Conservation (phyloP, 176 grass and related monocot genomes). For the Rhynchospora breviuscula region DNA sequence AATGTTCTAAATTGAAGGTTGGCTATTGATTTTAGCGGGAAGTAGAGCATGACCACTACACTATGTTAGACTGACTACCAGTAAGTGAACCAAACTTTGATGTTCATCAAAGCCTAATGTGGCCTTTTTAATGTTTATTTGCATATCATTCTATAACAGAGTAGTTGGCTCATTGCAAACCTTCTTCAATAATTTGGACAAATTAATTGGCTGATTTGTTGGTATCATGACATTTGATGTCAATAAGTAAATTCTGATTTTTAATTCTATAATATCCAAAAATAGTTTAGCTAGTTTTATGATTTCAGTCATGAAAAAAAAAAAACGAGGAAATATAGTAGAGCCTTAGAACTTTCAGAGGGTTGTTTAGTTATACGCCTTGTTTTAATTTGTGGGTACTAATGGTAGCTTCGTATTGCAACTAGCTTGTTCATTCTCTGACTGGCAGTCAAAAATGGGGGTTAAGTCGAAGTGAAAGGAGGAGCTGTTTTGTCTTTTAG, state of each 20-base stretch:
- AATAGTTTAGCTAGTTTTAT: neutral
- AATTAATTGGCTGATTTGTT: conserved; percentile 3
- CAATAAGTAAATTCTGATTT: neutral
- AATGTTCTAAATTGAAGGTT: neutral
- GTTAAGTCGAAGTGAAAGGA: conserved; percentile 22
- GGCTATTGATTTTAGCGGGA: neutral
- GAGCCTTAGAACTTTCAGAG: neutral
- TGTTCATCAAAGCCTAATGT: neutral
- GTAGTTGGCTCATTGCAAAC: neutral
- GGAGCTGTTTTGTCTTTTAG: conserved; percentile 33
- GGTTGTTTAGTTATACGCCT: neutral
- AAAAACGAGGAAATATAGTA: neutral
- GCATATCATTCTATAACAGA: neutral
- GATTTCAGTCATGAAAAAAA: neutral
- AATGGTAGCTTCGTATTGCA: neutral
- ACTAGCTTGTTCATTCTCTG: neutral
- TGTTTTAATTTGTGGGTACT: neutral
- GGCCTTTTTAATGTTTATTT: neutral
- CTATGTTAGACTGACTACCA: neutral
- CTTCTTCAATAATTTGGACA: neutral
- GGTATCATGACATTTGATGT: neutral
- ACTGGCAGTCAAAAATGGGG: conserved; percentile 8
- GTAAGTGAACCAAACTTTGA: neutral
- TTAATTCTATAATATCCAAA: neutral
- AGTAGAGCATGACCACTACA: neutral